Evolutionary conservation across 202 grass and related monocot species (phyloP).

Genomic region (Carex arenaria): DNA sequence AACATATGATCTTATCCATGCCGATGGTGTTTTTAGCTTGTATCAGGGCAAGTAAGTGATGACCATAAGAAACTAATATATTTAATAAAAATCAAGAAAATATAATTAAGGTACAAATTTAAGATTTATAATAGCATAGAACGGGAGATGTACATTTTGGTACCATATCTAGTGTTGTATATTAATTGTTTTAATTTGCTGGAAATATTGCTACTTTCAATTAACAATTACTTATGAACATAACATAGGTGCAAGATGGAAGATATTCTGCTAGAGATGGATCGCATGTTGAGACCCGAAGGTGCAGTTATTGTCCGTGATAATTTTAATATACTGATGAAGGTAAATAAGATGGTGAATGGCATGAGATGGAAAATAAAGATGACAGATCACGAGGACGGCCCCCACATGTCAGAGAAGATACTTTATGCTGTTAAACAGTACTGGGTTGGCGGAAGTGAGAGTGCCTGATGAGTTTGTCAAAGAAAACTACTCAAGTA

Average conservation of each 20-base stretch:
- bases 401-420: slow-evolving; percentile 49
- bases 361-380: slow-evolving; percentile 62
- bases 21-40: slow-evolving; percentile 53
- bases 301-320: slow-evolving; percentile 66
- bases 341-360: slow-evolving; percentile 39
- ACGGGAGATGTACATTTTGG: background rate
- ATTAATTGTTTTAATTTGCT: background rate
- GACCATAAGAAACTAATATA: background rate
- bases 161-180: background rate
- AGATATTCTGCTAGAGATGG: slow-evolving; percentile 77
- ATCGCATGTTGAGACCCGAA: slow-evolving; percentile 59
- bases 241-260: slow-evolving; percentile 72
- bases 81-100: background rate
- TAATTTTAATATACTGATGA: slow-evolving; percentile 44
- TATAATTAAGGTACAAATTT: background rate
- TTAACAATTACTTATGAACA: background rate
- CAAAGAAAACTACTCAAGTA: background rate
- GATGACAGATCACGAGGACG: slow-evolving; percentile 54
- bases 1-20: slow-evolving; percentile 81
- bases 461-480: slow-evolving; percentile 14
- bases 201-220: background rate
- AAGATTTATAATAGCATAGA: background rate
- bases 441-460: slow-evolving; percentile 49
- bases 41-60: slow-evolving; percentile 54
- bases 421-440: slow-evolving; percentile 58